Evolutionary conservation across 176 grass and related monocot genomes (phyloP).

Genomic region (Bromus sterilis): DNA sequence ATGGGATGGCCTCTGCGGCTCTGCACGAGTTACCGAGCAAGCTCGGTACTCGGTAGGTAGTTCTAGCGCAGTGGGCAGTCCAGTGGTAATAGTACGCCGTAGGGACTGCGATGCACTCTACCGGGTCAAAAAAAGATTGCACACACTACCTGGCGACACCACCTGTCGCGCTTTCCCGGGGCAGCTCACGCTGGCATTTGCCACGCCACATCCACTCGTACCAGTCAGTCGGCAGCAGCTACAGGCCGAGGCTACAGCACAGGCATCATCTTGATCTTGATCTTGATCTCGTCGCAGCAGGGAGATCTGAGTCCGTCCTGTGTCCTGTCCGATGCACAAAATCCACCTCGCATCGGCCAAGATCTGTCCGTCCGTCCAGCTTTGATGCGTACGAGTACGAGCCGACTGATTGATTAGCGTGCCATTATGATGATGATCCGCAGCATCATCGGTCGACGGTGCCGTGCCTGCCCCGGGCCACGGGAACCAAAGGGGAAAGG

Average conservation of each 20-base stretch:
- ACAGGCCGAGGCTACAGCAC: not conserved
- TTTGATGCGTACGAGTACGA: not conserved
- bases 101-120: not conserved
- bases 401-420: conserved; percentile 1
- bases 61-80: not conserved
- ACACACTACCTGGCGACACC: not conserved
- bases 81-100: not conserved
- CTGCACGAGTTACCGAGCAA: not conserved
- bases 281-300: not conserved
- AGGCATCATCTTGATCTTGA: not conserved
- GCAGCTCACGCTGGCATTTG: not conserved
- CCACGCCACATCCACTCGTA: not conserved
- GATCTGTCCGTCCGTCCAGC: not conserved
- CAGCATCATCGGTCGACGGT: not conserved
- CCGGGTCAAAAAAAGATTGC: not conserved
- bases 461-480: too few relatives aligned
- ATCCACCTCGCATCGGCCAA: not conserved
- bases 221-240: not conserved
- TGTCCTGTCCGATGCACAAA: not conserved
- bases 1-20: not conserved
- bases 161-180: conserved; percentile 17
- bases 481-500: not conserved
- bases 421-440: conserved; percentile 6
- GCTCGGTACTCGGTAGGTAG: too few relatives aligned
- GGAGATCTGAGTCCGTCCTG: not conserved